These are phyloP conservation scores for Pythium phragmiticola DNA, from an alignment of 352 stramenopile genomes.

Conservation along the genomic window DNA sequence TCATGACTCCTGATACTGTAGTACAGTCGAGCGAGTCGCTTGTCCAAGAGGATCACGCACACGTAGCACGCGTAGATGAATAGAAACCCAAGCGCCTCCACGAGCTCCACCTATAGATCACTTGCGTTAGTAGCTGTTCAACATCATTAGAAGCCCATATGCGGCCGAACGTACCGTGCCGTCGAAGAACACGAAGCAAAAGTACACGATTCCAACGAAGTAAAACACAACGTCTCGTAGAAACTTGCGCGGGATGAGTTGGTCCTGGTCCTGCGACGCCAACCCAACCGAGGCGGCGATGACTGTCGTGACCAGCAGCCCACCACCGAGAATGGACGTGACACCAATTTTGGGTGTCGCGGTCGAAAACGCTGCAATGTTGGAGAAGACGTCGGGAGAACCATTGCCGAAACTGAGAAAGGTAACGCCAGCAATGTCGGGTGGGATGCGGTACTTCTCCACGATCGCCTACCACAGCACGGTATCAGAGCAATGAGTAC, in stretches of 20 bases:
- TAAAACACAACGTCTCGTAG: slow-evolving; percentile 78
- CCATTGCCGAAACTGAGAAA: slow-evolving; percentile 98
- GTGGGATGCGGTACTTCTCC: slow-evolving; percentile 65
- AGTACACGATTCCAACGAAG: slow-evolving; percentile 62
- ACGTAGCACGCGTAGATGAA: slow-evolving; percentile 68
- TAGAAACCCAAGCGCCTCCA: slow-evolving; percentile 69
- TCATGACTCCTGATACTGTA: slow-evolving; percentile 25
- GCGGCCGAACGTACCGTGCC: slow-evolving; percentile 30
- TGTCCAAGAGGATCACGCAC: slow-evolving; percentile 58
- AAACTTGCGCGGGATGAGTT: slow-evolving; percentile 76
- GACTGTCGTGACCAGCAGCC: slow-evolving; percentile 95
- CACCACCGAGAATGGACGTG: slow-evolving; percentile 87
- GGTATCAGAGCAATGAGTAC: background rate
- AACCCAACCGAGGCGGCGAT: slow-evolving; percentile 60
- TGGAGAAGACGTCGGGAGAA: slow-evolving; percentile 95
- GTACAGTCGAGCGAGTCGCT: slow-evolving; percentile 29
- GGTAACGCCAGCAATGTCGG: slow-evolving; percentile 95
- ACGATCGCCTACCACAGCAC: slow-evolving; percentile 46
- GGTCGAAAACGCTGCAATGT: slow-evolving; percentile 81
- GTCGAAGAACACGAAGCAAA: slow-evolving; percentile 72
- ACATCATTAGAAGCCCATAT: background rate
- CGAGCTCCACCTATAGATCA: slow-evolving; percentile 42
- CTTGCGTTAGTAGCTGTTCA: no score
- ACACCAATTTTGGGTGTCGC: slow-evolving; percentile 72
- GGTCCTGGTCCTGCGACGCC: slow-evolving; percentile 63